These are phyloP conservation scores for Spergularia azorica DNA, from an alignment of 179 eudicot species.

Conservation along the genomic window DNA sequence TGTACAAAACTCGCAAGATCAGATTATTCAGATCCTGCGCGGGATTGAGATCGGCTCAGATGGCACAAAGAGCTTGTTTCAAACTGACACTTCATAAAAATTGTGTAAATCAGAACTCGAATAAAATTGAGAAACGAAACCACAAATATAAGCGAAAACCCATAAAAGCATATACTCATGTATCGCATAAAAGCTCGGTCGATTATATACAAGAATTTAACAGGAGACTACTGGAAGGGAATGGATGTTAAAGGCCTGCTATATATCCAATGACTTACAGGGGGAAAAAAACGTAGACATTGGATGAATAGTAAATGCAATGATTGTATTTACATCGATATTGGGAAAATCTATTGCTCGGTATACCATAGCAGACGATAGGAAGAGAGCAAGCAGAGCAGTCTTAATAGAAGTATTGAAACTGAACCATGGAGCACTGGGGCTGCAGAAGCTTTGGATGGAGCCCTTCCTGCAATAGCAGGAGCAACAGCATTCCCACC, in stretches of 20 bases:
- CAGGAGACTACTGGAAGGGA: slow-evolving; percentile 5
- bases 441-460: slow-evolving; percentile 54
- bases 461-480: slow-evolving; percentile 77
- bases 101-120: neutral
- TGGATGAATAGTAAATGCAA: slow-evolving; percentile 23
- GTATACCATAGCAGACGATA: slow-evolving; percentile 18
- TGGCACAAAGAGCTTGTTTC: too few relatives aligned
- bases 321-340: slow-evolving; percentile 28
- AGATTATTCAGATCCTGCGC: too few relatives aligned
- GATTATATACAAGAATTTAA: slow-evolving; percentile 26
- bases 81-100: too few relatives aligned
- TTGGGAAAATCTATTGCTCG: neutral
- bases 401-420: neutral
- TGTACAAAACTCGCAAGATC: too few relatives aligned
- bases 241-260: neutral
- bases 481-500: slow-evolving; percentile 66
- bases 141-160: neutral
- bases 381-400: slow-evolving; percentile 12
- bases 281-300: slow-evolving; percentile 34
- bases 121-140: neutral
- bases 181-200: neutral
- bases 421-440: slow-evolving; percentile 17
- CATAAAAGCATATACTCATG: slow-evolving; percentile 10
- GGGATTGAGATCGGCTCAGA: too few relatives aligned
- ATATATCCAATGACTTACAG: slow-evolving; percentile 30